Percentiles rank a stretch among this genome's conserved stretches.
Evolutionary conservation across 139 green algal species (phyloP).

Genomic region (Chlorella sp.): DNA sequence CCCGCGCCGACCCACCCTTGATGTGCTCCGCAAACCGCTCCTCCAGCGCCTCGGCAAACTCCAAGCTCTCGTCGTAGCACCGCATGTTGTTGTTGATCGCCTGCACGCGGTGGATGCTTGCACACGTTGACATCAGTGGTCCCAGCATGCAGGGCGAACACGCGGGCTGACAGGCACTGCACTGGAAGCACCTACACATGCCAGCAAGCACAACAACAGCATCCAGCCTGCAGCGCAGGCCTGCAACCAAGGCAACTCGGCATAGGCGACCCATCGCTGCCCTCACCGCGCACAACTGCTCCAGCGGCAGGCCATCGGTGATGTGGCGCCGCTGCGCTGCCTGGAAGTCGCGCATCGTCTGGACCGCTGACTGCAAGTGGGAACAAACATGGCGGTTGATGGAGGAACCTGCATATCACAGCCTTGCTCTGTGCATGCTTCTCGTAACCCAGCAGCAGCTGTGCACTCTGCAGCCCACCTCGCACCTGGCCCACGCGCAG

Average conservation of each 20-base stretch:
- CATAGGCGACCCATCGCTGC: no score
- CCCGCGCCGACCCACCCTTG: constrained; percentile 23
- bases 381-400: no score
- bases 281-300: constrained; percentile 73
- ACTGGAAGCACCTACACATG: no score
- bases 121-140: no score
- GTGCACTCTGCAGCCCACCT: background rate
- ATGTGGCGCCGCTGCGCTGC: constrained; percentile 31
- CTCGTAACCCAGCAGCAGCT: no score
- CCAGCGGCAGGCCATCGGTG: constrained; percentile 44
- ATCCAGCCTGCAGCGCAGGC: no score
- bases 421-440: background rate
- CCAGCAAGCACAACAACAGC: no score
- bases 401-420: no score
- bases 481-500: constrained; percentile 47
- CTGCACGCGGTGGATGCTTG: no score
- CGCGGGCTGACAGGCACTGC: no score
- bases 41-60: constrained; percentile 80
- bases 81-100: constrained; percentile 82
- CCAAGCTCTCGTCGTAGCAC: constrained; percentile 82
- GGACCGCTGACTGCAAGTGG: constrained; percentile 3
- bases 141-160: no score
- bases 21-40: constrained; percentile 31
- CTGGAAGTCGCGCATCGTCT: constrained; percentile 37
- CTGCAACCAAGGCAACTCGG: no score